A percentile compares a stretch with the other conserved stretches of the same genome.
Conservation (phyloP, 1,139 yeast species). For the Taphrina populina region DNA sequence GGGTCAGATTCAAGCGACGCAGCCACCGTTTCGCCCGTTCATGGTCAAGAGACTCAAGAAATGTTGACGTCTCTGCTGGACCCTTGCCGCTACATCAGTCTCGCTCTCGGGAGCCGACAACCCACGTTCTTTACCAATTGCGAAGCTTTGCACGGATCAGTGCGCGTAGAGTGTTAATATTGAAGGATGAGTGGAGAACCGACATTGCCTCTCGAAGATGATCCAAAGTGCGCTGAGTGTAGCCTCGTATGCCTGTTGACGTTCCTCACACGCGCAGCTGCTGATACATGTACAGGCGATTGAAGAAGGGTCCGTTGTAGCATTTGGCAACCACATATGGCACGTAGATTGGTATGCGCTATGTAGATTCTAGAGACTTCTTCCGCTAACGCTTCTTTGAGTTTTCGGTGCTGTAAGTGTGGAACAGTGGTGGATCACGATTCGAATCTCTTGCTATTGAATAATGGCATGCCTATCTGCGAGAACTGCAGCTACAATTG, state of each 20-base stretch:
- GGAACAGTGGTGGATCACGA: constrained; percentile 74
- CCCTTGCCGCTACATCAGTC: too few species aligned
- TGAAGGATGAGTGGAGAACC: constrained; percentile 10
- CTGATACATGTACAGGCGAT: constrained; percentile 17
- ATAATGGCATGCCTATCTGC: constrained; percentile 89
- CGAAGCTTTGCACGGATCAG: too few species aligned
- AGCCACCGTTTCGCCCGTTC: too few species aligned
- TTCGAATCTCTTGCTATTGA: constrained; percentile 83
- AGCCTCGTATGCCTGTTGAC: neutral
- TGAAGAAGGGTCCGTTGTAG: constrained; percentile 37
- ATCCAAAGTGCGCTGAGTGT: constrained; percentile 19
- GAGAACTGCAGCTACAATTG: constrained; percentile 88
- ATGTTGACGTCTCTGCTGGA: too few species aligned
- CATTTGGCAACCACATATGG: constrained; percentile 52
- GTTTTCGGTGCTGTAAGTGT: constrained; percentile 82
- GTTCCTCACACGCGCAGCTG: neutral
- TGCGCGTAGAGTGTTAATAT: too few species aligned
- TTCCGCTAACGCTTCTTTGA: neutral
- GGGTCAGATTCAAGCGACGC: too few species aligned
- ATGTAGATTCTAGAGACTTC: neutral
- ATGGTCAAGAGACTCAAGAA: too few species aligned
- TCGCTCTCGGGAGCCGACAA: too few species aligned
- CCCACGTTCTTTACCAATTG: too few species aligned
- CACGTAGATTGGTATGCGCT: constrained; percentile 66
- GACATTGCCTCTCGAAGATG: constrained; percentile 17